A percentile compares a stretch with the other conserved stretches of the same genome.
Evolutionary conservation across 2,329 filamentous ascomycete genomes (phyloP).

Genomic region (Diaporthe sp.): DNA sequence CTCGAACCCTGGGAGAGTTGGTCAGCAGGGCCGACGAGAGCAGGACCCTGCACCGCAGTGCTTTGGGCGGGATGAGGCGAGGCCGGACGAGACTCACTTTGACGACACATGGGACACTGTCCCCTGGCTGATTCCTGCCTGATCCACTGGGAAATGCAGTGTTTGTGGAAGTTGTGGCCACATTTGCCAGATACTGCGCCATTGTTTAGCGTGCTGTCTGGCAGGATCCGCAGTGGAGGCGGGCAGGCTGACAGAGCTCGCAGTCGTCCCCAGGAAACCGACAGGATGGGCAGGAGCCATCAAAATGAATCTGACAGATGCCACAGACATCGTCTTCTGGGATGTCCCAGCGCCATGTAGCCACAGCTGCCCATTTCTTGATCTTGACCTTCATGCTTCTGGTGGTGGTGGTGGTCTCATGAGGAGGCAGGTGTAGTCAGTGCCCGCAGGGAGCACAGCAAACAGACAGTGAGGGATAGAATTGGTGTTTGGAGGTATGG

Average conservation of each 20-base stretch:
- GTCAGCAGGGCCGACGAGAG: background rate
- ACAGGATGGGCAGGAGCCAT: conserved; percentile 97
- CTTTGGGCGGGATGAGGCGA: background rate
- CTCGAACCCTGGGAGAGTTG: conserved; percentile 48
- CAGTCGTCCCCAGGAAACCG: conserved; percentile 98
- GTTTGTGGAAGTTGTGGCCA: conserved; percentile 98
- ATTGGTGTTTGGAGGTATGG: background rate
- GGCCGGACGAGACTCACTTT: conserved; percentile 71
- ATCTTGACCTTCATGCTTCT: conserved; percentile 91
- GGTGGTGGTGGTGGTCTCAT: background rate
- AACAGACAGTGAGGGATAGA: background rate
- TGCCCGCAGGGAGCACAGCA: background rate
- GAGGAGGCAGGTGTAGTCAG: background rate
- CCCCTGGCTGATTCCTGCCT: conserved; percentile 94
- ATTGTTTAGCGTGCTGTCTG: background rate
- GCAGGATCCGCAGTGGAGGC: background rate
- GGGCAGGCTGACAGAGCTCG: conserved; percentile 76
- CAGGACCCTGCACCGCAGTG: background rate
- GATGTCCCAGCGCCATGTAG: conserved; percentile 98
- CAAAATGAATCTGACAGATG: conserved; percentile 98
- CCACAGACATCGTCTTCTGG: conserved; percentile 98
- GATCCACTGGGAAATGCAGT: conserved; percentile 97
- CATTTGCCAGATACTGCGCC: conserved; percentile 90
- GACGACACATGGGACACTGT: conserved; percentile 97
- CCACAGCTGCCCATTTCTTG: conserved; percentile 92